phyloP scores from a whole-genome alignment of 192 early-diverging fungal genomes.

The Helicostylum pulchrum region DNA sequence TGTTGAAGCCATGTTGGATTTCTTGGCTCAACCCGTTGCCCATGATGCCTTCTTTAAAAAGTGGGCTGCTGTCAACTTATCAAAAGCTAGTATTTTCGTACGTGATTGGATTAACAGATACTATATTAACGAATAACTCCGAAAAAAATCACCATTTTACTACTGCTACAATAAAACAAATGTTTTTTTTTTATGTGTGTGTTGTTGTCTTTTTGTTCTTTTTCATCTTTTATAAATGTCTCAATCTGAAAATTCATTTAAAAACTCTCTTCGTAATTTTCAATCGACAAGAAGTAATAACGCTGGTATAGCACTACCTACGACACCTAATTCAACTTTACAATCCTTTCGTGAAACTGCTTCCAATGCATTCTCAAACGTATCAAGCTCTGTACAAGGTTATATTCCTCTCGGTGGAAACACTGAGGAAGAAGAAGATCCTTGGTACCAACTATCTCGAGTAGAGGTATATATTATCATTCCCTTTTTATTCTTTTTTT shows the following conservation, averaged over 20 bases:
- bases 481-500: not conserved
- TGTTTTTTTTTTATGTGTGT: no score
- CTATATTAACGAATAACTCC: constrained; percentile 15
- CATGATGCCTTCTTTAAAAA: constrained; percentile 79
- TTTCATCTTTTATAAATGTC: not conserved
- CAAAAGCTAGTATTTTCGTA: constrained; percentile 81
- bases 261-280: constrained; percentile 47
- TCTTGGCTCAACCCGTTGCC: constrained; percentile 48
- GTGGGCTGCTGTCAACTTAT: constrained; percentile 75
- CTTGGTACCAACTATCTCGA: constrained; percentile 39
- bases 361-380: constrained; percentile 32
- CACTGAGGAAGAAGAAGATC: constrained; percentile 31
- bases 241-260: constrained; percentile 44
- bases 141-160: no score
- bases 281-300: constrained; percentile 15
- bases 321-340: constrained; percentile 19
- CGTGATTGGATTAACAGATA: constrained; percentile 68
- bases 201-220: not conserved
- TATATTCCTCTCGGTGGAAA: constrained; percentile 37
- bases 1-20: constrained; percentile 70
- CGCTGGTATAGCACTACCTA: constrained; percentile 23
- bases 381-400: constrained; percentile 37
- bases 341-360: constrained; percentile 23
- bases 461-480: constrained; percentile 30
- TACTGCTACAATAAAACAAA: no score